Percentiles rank a stretch among this genome's conserved stretches.
phyloP scores from a whole-genome alignment of 768 basidiomycete species.

The Russula foetens region DNA sequence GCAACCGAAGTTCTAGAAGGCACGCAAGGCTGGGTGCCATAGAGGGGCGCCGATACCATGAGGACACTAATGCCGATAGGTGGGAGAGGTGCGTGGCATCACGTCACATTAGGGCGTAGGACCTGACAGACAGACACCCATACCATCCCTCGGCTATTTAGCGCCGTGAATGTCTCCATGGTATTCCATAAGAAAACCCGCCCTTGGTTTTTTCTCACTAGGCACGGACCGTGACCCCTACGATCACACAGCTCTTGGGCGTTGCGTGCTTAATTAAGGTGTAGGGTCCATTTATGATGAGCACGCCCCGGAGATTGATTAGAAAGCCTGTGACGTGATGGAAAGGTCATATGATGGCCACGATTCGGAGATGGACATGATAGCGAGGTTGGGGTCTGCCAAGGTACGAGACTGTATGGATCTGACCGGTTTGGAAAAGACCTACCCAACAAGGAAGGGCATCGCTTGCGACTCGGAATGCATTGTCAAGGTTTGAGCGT shows the following conservation, averaged over 20 bases:
- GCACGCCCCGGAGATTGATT: not conserved
- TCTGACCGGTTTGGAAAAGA: not conserved
- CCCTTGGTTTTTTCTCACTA: not conserved
- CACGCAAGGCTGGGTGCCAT: slow-evolving; percentile 4
- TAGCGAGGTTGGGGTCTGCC: slow-evolving; percentile 2
- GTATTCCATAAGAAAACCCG: slow-evolving; percentile 3
- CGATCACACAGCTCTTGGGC: not conserved
- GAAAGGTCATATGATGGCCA: slow-evolving; percentile 10
- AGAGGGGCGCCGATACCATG: slow-evolving; percentile 15
- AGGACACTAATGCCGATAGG: slow-evolving; percentile 14
- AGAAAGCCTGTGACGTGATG: slow-evolving; percentile 16
- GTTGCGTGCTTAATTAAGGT: slow-evolving; percentile 1
- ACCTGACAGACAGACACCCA: not conserved
- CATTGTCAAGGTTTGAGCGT: not conserved
- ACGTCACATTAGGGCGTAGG: not conserved
- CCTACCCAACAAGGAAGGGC: not conserved
- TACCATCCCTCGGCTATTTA: not conserved
- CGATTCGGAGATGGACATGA: slow-evolving; percentile 17
- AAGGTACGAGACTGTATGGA: not conserved
- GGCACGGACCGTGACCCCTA: not conserved
- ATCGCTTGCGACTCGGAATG: not conserved
- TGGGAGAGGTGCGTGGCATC: slow-evolving; percentile 12
- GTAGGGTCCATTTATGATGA: not conserved
- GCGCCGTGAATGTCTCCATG: slow-evolving; percentile 3
- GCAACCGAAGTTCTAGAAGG: slow-evolving; percentile 12